A percentile compares a stretch with the other conserved stretches of the same genome.
Evolutionary conservation across 129 eudicot species (phyloP).

Genomic region (Flaveria bidentis): DNA sequence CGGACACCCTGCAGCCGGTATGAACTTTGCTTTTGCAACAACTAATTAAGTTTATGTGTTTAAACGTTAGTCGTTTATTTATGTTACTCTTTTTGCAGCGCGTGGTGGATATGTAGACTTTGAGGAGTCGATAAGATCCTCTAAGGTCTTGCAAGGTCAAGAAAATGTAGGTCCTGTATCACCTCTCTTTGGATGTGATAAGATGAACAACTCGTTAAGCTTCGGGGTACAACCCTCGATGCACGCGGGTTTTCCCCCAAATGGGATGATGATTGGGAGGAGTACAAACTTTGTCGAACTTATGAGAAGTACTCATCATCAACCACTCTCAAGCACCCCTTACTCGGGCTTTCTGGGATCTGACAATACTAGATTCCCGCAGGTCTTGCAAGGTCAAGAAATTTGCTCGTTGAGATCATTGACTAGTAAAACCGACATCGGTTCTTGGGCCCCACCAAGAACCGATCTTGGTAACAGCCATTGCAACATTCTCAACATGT

Average conservation of each 20-base stretch:
- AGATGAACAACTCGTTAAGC: conserved; percentile 53
- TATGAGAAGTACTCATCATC: conserved; percentile 52
- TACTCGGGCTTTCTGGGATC: conserved; percentile 82
- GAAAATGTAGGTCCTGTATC: conserved; percentile 81
- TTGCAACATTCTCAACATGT: conserved; percentile 48
- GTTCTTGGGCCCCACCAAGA: conserved; percentile 48
- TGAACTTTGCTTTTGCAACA: not conserved
- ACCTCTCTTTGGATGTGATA: conserved; percentile 63
- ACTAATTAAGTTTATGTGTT: not conserved
- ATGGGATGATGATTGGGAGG: conserved; percentile 49
- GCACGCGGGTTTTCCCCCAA: conserved; percentile 44
- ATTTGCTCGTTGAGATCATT: conserved; percentile 76
- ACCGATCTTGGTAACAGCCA: conserved; percentile 35
- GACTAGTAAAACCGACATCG: conserved; percentile 46
- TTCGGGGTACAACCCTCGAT: conserved; percentile 52
- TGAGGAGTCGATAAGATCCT: conserved; percentile 90
- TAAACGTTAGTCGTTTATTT: not conserved
- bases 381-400: conserved; percentile 99
- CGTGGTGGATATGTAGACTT: conserved; percentile 79
- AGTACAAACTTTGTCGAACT: conserved; percentile 41
- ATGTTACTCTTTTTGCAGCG: conserved; percentile 41
- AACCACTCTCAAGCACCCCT: conserved; percentile 42
- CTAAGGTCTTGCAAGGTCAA: conserved; percentile 99
- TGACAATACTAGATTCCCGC: conserved; percentile 61
- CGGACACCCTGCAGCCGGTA: conserved; percentile 55